Percentiles rank a stretch among this genome's conserved stretches.
Evolutionary conservation across 331 rosid genomes (phyloP).

Genomic region (Acacia pycnantha): DNA sequence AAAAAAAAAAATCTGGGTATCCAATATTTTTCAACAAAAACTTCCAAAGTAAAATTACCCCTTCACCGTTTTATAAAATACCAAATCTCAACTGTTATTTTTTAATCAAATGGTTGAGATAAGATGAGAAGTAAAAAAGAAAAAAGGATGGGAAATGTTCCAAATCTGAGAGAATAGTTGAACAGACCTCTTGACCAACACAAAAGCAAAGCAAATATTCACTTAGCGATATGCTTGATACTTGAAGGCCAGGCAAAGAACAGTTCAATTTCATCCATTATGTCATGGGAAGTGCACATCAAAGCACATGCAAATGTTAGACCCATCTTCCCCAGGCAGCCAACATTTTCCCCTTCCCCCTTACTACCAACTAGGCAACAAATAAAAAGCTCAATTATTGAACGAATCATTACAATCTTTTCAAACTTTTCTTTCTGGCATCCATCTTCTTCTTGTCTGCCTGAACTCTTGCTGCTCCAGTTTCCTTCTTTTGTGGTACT

Average conservation of each 20-base stretch:
- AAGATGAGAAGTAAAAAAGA: too few species aligned
- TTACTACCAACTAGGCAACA: constrained; percentile 27
- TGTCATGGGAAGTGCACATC: constrained; percentile 21
- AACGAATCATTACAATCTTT: constrained; percentile 65
- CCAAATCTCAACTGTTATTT: too few species aligned
- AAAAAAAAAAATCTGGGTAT: too few species aligned
- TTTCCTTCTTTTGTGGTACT: constrained; percentile 53
- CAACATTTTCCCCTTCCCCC: neutral
- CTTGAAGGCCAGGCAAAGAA: neutral
- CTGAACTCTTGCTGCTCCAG: constrained; percentile 56
- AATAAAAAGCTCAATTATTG: constrained; percentile 32
- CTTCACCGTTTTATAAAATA: too few species aligned
- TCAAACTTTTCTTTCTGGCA: constrained; percentile 96
- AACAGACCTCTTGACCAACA: neutral
- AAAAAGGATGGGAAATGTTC: too few species aligned
- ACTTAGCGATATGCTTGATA: too few species aligned
- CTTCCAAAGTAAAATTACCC: too few species aligned
- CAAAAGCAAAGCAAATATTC: neutral
- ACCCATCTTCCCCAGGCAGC: constrained; percentile 1
- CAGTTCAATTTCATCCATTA: constrained; percentile 17
- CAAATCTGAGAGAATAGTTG: too few species aligned
- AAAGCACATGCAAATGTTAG: constrained; percentile 19
- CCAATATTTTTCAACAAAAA: too few species aligned
- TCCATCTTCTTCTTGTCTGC: constrained; percentile 93
- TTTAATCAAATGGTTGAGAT: too few species aligned